Evolutionary conservation across 2,329 filamentous ascomycete genomes (phyloP).

Genomic region (Colletotrichum cuscutae): DNA sequence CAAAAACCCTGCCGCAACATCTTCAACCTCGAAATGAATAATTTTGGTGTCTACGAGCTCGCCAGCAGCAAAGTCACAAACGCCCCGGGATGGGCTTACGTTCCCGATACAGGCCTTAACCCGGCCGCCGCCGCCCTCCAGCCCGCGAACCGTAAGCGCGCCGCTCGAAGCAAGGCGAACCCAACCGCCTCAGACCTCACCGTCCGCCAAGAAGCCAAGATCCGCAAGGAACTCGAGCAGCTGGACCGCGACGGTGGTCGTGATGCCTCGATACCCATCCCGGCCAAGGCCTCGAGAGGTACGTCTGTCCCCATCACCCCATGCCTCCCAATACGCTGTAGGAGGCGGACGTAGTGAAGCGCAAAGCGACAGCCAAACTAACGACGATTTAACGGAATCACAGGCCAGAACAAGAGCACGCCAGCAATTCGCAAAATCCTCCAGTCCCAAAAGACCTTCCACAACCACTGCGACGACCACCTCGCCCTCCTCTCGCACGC

Average conservation of each 20-base stretch:
- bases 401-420: slow-evolving; percentile 68
- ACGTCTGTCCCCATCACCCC: slow-evolving; percentile 34
- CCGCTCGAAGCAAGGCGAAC: slow-evolving; percentile 66
- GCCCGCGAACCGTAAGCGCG: slow-evolving; percentile 76
- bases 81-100: slow-evolving; percentile 92
- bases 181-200: slow-evolving; percentile 73
- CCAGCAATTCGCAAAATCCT: slow-evolving; percentile 80
- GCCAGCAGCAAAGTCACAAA: slow-evolving; percentile 74
- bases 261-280: slow-evolving; percentile 78
- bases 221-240: slow-evolving; percentile 83
- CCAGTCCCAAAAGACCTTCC: slow-evolving; percentile 83
- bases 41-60: slow-evolving; percentile 85
- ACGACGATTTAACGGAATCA: neutral
- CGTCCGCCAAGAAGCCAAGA: slow-evolving; percentile 84
- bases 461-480: slow-evolving; percentile 84
- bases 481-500: slow-evolving; percentile 68
- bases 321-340: neutral
- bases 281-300: slow-evolving; percentile 62
- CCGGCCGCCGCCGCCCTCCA: slow-evolving; percentile 63
- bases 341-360: neutral
- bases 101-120: slow-evolving; percentile 76
- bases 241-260: slow-evolving; percentile 83
- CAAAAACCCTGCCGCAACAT: neutral
- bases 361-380: neutral
- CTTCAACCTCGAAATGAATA: slow-evolving; percentile 59